These are phyloP conservation scores for Hymenochaete sp. DNA, from an alignment of 1,284 basidiomycete genomes.

Conservation along the genomic window DNA sequence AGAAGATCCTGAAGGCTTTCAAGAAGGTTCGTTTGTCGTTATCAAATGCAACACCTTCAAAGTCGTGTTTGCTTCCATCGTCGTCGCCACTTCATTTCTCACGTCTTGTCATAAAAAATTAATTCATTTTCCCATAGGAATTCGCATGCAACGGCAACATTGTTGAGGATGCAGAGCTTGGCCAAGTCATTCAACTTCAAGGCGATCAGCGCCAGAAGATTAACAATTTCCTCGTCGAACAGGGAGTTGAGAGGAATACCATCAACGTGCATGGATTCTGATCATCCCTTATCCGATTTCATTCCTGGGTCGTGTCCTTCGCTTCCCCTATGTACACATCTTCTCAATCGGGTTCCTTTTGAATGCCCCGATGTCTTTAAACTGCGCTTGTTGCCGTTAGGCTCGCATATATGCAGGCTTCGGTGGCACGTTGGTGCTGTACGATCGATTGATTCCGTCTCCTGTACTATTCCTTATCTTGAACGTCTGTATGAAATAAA, in stretches of 20 bases:
- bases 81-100: slow-evolving; percentile 1
- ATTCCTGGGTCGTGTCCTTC: too few relatives aligned
- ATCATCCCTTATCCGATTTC: too few relatives aligned
- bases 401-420: too few relatives aligned
- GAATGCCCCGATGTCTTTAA: too few relatives aligned
- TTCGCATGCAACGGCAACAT: slow-evolving; percentile 99
- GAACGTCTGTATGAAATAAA: too few relatives aligned
- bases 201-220: slow-evolving; percentile 96
- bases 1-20: slow-evolving; percentile 98
- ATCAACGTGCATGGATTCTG: slow-evolving; percentile 88
- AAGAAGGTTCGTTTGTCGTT: slow-evolving; percentile 69
- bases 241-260: slow-evolving; percentile 61
- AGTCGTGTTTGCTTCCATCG: background rate
- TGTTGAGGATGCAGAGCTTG: slow-evolving; percentile 94
- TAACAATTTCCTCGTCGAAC: slow-evolving; percentile 74
- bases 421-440: too few relatives aligned
- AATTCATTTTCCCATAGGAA: slow-evolving; percentile 59
- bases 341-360: too few relatives aligned
- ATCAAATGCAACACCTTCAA: slow-evolving; percentile 4
- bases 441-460: too few relatives aligned
- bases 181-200: slow-evolving; percentile 97
- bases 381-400: too few relatives aligned
- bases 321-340: background rate
- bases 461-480: too few relatives aligned
- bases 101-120: slow-evolving; percentile 5